phyloP scores from a whole-genome alignment of 768 basidiomycete genomes.

The Mycena leptocephala region DNA sequence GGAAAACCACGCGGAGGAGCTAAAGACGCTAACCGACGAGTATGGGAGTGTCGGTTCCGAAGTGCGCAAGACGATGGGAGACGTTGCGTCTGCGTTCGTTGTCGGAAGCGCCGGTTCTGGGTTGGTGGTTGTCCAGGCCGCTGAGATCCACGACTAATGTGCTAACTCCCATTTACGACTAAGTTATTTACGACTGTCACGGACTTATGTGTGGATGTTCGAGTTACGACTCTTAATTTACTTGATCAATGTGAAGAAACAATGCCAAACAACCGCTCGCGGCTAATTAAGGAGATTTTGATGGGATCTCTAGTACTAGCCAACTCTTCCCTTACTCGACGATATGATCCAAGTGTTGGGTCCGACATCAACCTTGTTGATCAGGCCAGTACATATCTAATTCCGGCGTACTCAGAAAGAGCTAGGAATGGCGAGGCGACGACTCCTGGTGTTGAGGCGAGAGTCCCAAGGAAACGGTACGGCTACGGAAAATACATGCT shows the following conservation, averaged over 20 bases:
- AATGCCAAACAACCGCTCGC: not conserved
- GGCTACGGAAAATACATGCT: too few species aligned
- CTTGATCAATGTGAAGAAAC: not conserved
- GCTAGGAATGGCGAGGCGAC: too few species aligned
- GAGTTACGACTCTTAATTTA: not conserved
- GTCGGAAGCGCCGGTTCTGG: conserved; percentile 72
- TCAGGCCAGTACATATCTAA: too few species aligned
- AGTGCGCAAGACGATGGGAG: conserved; percentile 88
- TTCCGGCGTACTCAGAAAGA: too few species aligned
- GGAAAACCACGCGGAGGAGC: conserved; percentile 81
- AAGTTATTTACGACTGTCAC: not conserved
- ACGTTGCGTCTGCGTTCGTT: conserved; percentile 86
- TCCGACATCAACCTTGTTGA: too few species aligned
- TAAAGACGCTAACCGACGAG: conserved; percentile 74
- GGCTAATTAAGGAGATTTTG: not conserved
- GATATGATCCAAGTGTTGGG: too few species aligned
- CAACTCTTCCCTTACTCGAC: too few species aligned
- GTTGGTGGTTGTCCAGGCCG: conserved; percentile 80
- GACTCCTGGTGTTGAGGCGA: too few species aligned
- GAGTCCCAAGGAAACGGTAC: too few species aligned
- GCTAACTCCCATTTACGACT: not conserved
- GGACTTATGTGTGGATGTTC: not conserved
- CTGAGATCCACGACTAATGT: conserved; percentile 34
- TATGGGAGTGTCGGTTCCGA: conserved; percentile 72
- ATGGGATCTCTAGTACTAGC: too few species aligned